Percentiles rank a stretch among this genome's conserved stretches.
Evolutionary conservation across 2,329 filamentous ascomycete species (phyloP).

Genomic region (Colletotrichum sp.): DNA sequence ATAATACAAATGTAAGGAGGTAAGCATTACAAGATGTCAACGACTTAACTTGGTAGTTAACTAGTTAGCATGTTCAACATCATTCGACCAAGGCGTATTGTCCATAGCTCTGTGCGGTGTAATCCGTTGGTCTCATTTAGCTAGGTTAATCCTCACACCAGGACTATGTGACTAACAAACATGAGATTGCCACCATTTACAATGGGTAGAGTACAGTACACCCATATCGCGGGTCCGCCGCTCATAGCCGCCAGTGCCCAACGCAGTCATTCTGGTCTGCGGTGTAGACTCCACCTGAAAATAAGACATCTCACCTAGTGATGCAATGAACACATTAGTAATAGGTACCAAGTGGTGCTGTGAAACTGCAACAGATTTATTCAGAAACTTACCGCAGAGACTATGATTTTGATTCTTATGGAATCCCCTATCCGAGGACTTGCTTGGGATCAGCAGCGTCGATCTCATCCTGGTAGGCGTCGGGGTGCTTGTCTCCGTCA

Average conservation of each 20-base stretch:
- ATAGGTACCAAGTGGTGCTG: not conserved
- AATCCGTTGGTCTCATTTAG: not conserved
- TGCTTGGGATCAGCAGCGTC: not conserved
- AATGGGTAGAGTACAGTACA: not conserved
- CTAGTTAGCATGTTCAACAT: not conserved
- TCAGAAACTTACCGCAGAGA: not conserved
- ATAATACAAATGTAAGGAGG: not conserved
- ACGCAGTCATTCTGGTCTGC: not conserved
- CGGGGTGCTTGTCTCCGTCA: not conserved
- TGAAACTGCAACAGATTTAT: not conserved
- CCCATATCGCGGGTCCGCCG: not conserved
- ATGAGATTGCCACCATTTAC: not conserved
- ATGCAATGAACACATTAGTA: not conserved
- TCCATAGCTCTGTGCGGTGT: not conserved
- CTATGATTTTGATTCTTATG: not conserved
- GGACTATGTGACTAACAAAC: not conserved
- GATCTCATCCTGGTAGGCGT: not conserved
- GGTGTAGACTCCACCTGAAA: not conserved
- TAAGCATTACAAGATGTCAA: not conserved
- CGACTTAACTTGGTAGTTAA: not conserved
- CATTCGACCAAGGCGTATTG: conserved; percentile 24
- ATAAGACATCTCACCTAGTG: not conserved
- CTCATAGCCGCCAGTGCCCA: not conserved
- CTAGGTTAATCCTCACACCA: not conserved
- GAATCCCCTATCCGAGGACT: not conserved